Percentiles rank a stretch among this genome's conserved stretches.
These are phyloP conservation scores for Kurtzmaniella quercitrusa DNA, from an alignment of 1,139 yeast genomes.

Conservation along the genomic window DNA sequence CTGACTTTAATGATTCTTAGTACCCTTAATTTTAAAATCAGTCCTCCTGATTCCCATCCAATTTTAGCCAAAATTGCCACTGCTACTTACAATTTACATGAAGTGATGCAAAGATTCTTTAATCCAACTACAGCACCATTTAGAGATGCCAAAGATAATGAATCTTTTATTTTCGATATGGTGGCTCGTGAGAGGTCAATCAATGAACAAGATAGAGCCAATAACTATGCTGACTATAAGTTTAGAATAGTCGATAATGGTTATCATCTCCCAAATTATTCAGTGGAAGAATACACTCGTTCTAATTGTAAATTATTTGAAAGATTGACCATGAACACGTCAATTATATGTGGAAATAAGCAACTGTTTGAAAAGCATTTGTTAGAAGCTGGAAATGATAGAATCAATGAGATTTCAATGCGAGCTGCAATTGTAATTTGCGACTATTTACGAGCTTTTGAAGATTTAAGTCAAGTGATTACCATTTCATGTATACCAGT, in stretches of 20 bases:
- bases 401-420: conserved; percentile 1
- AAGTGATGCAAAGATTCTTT: background rate
- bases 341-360: background rate
- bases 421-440: background rate
- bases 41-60: conserved; percentile 20
- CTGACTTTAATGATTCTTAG: conserved; percentile 21
- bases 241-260: background rate
- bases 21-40: conserved; percentile 26
- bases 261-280: conserved; percentile 3
- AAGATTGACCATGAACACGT: conserved; percentile 3
- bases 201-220: background rate
- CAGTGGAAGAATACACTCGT: conserved; percentile 4
- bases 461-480: conserved; percentile 1
- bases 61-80: conserved; percentile 22
- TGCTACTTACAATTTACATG: background rate
- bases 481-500: conserved; percentile 5
- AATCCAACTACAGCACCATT: background rate
- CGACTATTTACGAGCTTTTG: conserved; percentile 1
- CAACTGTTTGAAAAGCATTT: conserved; percentile 1
- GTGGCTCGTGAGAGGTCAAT: conserved; percentile 1
- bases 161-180: background rate
- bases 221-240: background rate
- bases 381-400: background rate
- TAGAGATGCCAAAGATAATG: background rate
- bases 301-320: conserved; percentile 8